Conservation (phyloP, 75 land plant species). For the Pinus tabuliformis region DNA sequence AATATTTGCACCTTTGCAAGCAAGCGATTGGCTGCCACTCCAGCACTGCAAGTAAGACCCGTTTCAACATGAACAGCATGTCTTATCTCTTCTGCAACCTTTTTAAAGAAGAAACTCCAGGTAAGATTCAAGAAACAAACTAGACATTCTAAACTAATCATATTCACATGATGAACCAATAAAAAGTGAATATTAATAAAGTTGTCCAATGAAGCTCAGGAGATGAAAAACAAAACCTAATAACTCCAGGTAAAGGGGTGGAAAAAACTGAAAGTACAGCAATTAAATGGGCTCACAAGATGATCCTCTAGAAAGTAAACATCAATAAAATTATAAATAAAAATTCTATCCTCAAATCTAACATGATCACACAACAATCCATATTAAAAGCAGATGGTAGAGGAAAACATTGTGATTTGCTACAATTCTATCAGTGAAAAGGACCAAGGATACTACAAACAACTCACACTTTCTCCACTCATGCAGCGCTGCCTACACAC, state of each 20-base stretch:
- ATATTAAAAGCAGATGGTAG: not conserved
- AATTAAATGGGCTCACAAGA: not conserved
- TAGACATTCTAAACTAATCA: not conserved
- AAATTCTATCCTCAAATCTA: too few relatives aligned
- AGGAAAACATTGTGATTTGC: not conserved
- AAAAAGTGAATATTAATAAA: not conserved
- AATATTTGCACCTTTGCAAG: constrained; percentile 72
- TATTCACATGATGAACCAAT: not conserved
- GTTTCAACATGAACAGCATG: constrained; percentile 48
- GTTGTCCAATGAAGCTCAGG: not conserved
- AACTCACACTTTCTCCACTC: constrained; percentile 54
- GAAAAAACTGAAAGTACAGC: not conserved
- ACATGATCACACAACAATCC: too few relatives aligned
- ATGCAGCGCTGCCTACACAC: constrained; percentile 43
- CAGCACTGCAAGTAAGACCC: constrained; percentile 93
- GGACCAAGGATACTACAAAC: not conserved
- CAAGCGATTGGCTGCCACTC: constrained; percentile 81
- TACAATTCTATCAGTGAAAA: not conserved
- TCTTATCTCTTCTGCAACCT: constrained; percentile 88
- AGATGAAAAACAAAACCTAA: not conserved
- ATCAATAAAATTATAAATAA: too few relatives aligned
- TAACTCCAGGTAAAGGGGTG: not conserved
- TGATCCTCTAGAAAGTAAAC: not conserved
- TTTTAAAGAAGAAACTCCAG: not conserved
- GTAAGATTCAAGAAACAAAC: not conserved